Evolutionary conservation across 345 rosid species (phyloP), one percentile per base, ranked within the genome.

Genomic region (Adansonia digitata): DNA sequence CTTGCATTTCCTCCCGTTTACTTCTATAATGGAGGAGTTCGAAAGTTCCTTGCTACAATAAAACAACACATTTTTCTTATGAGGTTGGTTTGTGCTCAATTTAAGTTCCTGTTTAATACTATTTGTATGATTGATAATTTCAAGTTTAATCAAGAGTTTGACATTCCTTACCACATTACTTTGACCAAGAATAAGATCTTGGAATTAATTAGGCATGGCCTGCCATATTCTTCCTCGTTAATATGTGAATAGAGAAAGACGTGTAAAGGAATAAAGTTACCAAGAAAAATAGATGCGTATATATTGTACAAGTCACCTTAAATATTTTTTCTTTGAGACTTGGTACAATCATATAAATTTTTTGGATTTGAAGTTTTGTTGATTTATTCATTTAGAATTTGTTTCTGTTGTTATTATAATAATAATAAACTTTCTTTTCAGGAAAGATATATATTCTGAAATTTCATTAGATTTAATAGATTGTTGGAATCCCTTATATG

Each of bases 21-120:
- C 85, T 93, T 96, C 82, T 96, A 93, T 84, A 96, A 79, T 70
- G 97, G 99, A 77, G 97, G 99, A 76, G 93, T 93, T 60, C 84
- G 86, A 80, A 94, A 93, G 86, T 92, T 93, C 81, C 88, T 96
- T 49, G 92, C 98, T 71, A 85, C 86, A 35, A 70, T 93, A 71
- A 96, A 92, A 87, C 99, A 91, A 53, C 91, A 91, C 80, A 84
- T 87, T 77, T 80, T 90, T 73, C 90, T 93, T 88, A 87, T 90
- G 86, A 96, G 99, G 97, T 93, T 53, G 60, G 86, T 73, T 78
- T 62, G 75, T 79, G 46, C 69, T 75, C 17, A 4, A 42, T 42
- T 60, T 61, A 43, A 67, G 22, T 24, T 66, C n/a, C 2, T 17
- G 15, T 40, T 20, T 40, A 42, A 40, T 65, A 34, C 5, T 11